Evolutionary conservation across 2,329 filamentous ascomycete species (phyloP), one percentile per base, ranked within the genome.

Genomic region (Metarhizium guizhouense): DNA sequence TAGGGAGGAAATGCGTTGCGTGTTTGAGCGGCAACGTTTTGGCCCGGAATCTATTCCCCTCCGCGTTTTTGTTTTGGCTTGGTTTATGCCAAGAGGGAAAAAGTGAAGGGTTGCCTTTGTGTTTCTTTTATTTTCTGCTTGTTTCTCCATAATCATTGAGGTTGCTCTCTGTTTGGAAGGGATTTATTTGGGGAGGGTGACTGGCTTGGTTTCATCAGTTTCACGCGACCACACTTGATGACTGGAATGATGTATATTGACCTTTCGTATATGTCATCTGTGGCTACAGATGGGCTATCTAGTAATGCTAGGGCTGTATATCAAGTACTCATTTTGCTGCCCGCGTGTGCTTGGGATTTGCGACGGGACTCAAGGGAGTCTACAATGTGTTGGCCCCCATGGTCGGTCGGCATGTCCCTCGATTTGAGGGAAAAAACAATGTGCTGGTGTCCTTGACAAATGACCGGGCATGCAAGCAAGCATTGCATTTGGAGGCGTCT

Each of bases 161-260:
- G n/a, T 6, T 54, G 20, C 7, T 10, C 38, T 14, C 30, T 47
- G 38, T 32, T n/a, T 47, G 11, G 36, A 38, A 42, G 30, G 34
- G 18, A 45, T 11, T 43, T 45, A 49, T 50, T 53, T 51, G 34
- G 34, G 30, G 29, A 48, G 25, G 54, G 36, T 38, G 51, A 53
- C 30, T 45, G 18, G 45, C 3, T 38, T 40, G 47, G 40, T 47
- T 52, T 48, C 34, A 18, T 25, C 11, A 42, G 25, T 14, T n/a
- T 54, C 13, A 52, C 48, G 55, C 29, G 52, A 52, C 50, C 48
- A 51, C 53, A 47, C 54, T 59, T 65, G 58, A 66, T 60, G 59
- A 61, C 52, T 61, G 51, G 59, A 60, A 67, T 60, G 60, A 63
- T 67, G 62, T 67, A 65, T 53, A 65, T 59, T 53, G 60, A 34